A percentile compares a stretch with the other conserved stretches of the same genome.
Evolutionary conservation across 176 grass and related monocot species (phyloP).

Genomic region (Triticum turgidum): DNA sequence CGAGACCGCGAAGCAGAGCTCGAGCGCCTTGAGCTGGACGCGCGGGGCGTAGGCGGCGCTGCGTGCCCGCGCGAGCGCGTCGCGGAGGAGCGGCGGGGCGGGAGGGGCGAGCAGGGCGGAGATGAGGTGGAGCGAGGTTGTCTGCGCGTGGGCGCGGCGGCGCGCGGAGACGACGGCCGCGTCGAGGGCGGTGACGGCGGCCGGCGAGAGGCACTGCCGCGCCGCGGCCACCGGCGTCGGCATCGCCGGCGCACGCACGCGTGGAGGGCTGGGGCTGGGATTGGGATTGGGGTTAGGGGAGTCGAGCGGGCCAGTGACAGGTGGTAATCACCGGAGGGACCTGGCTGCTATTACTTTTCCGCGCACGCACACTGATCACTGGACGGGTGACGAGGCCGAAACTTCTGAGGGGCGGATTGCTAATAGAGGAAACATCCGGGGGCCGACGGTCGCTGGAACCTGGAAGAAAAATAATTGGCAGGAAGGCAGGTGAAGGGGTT

Average conservation of each 20-base stretch:
- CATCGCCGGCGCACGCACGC: conserved; percentile 27
- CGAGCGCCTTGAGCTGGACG: conserved; percentile 69
- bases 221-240: conserved; percentile 52
- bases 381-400: conserved; percentile 30
- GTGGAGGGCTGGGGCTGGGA: not conserved
- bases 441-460: not conserved
- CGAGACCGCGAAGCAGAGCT: conserved; percentile 64
- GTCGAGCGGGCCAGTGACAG: not conserved
- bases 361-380: not conserved
- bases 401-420: not conserved
- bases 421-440: conserved; percentile 2
- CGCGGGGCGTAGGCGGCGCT: conserved; percentile 59
- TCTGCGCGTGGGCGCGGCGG: conserved; percentile 51
- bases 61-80: conserved; percentile 54
- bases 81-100: conserved; percentile 45
- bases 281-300: conserved; percentile 7
- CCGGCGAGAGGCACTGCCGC: conserved; percentile 33
- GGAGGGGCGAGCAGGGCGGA: conserved; percentile 50
- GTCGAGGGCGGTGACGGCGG: conserved; percentile 14
- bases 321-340: not conserved
- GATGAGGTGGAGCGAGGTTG: conserved; percentile 70
- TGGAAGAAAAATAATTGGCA: conserved; percentile 28
- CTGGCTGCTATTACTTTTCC: conserved; percentile 2
- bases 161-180: conserved; percentile 15
- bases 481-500: conserved; percentile 26